Evolutionary conservation across 1,284 basidiomycete genomes (phyloP).

Genomic region (Apiotrichum gamsii): DNA sequence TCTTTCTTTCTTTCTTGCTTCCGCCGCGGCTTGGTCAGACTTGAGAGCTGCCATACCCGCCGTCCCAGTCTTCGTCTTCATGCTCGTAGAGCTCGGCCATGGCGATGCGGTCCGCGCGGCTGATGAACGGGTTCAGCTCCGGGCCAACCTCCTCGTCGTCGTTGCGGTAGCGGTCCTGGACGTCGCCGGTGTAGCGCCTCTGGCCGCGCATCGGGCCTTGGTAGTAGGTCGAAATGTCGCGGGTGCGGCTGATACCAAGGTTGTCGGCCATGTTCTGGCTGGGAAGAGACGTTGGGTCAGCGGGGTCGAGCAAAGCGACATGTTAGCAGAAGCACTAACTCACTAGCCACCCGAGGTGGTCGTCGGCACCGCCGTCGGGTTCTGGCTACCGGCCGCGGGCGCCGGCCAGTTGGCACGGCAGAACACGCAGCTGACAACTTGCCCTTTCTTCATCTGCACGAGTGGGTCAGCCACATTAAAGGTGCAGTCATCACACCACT

Average conservation of each 20-base stretch:
- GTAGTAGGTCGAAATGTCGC: slow-evolving; percentile 25
- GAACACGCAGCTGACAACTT: slow-evolving; percentile 34
- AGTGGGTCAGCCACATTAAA: too few species aligned
- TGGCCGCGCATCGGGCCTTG: not conserved
- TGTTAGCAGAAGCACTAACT: too few species aligned
- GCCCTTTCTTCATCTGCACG: slow-evolving; percentile 13
- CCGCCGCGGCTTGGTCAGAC: too few species aligned
- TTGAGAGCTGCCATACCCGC: too few species aligned
- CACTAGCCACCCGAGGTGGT: slow-evolving; percentile 1
- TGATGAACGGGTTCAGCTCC: too few species aligned
- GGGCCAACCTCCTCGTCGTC: too few species aligned
- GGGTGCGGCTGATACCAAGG: slow-evolving; percentile 23
- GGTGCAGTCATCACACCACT: too few species aligned
- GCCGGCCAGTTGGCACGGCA: slow-evolving; percentile 26
- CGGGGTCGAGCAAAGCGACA: not conserved
- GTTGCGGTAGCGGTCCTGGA: too few species aligned
- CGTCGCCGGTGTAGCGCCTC: not conserved
- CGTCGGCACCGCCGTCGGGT: slow-evolving; percentile 4
- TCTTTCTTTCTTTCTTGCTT: too few species aligned
- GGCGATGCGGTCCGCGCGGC: too few species aligned
- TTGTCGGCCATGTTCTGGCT: slow-evolving; percentile 35
- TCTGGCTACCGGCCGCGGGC: not conserved
- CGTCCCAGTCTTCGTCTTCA: too few species aligned
- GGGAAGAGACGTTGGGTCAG: not conserved
- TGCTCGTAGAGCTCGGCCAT: too few species aligned